Conservation (phyloP, 768 basidiomycete genomes). For the Calocybe cyanea region DNA sequence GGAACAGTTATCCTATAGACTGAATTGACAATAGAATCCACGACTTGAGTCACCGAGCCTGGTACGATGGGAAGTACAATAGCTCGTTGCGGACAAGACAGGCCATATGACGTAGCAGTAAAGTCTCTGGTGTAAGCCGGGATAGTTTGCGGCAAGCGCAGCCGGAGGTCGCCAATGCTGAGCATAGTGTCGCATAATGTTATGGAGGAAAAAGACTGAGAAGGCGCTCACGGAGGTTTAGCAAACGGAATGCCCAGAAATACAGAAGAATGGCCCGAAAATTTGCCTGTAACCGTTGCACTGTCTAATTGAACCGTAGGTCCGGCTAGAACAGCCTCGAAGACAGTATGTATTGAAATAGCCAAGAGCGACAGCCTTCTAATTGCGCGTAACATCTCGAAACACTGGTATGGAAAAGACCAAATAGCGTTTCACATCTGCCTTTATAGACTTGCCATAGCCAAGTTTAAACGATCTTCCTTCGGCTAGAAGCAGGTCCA, state of each 20-base stretch:
- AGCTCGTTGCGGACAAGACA: slow-evolving; percentile 44
- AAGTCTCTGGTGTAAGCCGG: slow-evolving; percentile 30
- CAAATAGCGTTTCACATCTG: too few species aligned
- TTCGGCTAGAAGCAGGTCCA: too few species aligned
- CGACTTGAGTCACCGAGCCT: slow-evolving; percentile 29
- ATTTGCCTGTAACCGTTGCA: slow-evolving; percentile 41
- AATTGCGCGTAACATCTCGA: too few species aligned
- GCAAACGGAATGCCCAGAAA: slow-evolving; percentile 57
- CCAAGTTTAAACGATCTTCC: too few species aligned
- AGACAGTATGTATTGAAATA: too few species aligned
- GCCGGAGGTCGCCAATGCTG: slow-evolving; percentile 34
- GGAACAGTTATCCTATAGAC: slow-evolving; percentile 27
- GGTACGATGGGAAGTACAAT: slow-evolving; percentile 30
- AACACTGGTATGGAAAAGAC: too few species aligned
- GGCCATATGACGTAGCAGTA: slow-evolving; percentile 37
- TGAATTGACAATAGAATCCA: slow-evolving; percentile 28
- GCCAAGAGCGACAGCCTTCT: too few species aligned
- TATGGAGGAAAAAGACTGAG: background rate
- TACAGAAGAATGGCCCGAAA: slow-evolving; percentile 27
- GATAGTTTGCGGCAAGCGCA: slow-evolving; percentile 37
- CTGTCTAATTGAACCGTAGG: slow-evolving; percentile 38
- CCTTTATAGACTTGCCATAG: too few species aligned
- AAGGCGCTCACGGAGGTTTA: slow-evolving; percentile 43
- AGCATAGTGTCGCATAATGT: background rate
- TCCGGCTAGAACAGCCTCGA: background rate